phyloP scores from a whole-genome alignment of 805 yeast species.

The Kuraishia hungarica region DNA sequence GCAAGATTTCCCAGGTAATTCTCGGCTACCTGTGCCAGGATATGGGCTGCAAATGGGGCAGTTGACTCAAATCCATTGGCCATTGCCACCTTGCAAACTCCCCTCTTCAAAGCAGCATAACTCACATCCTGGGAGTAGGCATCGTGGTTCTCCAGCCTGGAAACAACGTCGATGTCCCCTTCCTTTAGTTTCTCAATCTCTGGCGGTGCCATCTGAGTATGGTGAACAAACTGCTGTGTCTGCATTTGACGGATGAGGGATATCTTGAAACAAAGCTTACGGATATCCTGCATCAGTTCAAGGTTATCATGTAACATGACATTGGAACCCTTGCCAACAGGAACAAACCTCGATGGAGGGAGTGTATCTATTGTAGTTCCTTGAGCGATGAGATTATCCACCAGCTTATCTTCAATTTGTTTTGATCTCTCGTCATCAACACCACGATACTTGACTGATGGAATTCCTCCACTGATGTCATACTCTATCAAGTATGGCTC shows the following conservation, averaged over 20 bases:
- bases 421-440: conserved; percentile 37
- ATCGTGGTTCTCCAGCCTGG: conserved; percentile 67
- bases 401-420: conserved; percentile 32
- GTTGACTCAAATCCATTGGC: conserved; percentile 86
- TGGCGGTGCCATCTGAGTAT: conserved; percentile 65
- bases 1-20: conserved; percentile 70
- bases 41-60: conserved; percentile 67
- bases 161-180: conserved; percentile 74
- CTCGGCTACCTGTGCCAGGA: conserved; percentile 78
- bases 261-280: conserved; percentile 83
- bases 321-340: conserved; percentile 42
- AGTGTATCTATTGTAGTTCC: conserved; percentile 24
- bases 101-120: conserved; percentile 54
- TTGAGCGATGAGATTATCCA: conserved; percentile 24
- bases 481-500: conserved; percentile 72
- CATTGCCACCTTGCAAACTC: conserved; percentile 77
- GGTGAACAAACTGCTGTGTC: conserved; percentile 66
- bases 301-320: conserved; percentile 58
- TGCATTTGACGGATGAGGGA: conserved; percentile 87
- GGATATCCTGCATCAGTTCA: conserved; percentile 73
- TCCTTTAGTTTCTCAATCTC: conserved; percentile 49
- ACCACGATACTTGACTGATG: conserved; percentile 51
- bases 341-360: conserved; percentile 29
- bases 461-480: conserved; percentile 75
- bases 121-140: conserved; percentile 50